Conservation (phyloP, 495 filamentous ascomycete species). For the Aspergillus sclerotioniger region DNA sequence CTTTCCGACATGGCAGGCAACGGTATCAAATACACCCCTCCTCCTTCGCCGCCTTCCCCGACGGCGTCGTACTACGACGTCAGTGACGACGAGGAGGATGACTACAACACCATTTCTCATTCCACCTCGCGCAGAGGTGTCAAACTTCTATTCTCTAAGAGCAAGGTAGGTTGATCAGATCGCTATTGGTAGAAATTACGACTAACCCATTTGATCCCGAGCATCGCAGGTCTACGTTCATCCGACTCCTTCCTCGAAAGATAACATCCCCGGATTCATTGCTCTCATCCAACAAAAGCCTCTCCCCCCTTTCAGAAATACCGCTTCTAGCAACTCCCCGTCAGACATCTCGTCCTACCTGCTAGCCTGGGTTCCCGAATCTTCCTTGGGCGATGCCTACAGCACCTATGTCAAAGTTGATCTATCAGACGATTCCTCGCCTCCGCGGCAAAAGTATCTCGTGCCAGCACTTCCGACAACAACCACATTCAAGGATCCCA, state of each 20-base stretch:
- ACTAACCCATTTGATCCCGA: slow-evolving; percentile 11
- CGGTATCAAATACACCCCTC: slow-evolving; percentile 40
- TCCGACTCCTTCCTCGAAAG: slow-evolving; percentile 86
- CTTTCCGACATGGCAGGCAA: slow-evolving; percentile 27
- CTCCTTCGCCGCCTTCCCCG: slow-evolving; percentile 64
- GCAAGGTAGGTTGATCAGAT: slow-evolving; percentile 62
- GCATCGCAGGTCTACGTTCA: slow-evolving; percentile 84
- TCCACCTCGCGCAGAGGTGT: slow-evolving; percentile 76
- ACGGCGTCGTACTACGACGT: slow-evolving; percentile 92
- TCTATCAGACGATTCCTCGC: slow-evolving; percentile 71
- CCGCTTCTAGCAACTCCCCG: slow-evolving; percentile 3
- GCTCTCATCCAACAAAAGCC: slow-evolving; percentile 91
- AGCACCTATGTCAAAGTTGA: slow-evolving; percentile 95
- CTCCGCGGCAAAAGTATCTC: slow-evolving; percentile 83
- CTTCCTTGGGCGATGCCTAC: slow-evolving; percentile 79
- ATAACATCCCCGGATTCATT: slow-evolving; percentile 96
- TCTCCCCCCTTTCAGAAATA: slow-evolving; percentile 32
- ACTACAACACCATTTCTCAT: slow-evolving; percentile 94
- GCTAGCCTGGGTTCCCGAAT: slow-evolving; percentile 93
- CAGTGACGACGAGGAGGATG: slow-evolving; percentile 93
- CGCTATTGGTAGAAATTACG: background rate
- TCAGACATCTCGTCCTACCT: slow-evolving; percentile 63
- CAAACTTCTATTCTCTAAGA: slow-evolving; percentile 94
- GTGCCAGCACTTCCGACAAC: slow-evolving; percentile 84
- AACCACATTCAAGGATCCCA: slow-evolving; percentile 63